Percentiles rank a stretch among this genome's conserved stretches.
Conservation (phyloP, 2,329 filamentous ascomycete species). For the Echinosphaeria canescens region DNA sequence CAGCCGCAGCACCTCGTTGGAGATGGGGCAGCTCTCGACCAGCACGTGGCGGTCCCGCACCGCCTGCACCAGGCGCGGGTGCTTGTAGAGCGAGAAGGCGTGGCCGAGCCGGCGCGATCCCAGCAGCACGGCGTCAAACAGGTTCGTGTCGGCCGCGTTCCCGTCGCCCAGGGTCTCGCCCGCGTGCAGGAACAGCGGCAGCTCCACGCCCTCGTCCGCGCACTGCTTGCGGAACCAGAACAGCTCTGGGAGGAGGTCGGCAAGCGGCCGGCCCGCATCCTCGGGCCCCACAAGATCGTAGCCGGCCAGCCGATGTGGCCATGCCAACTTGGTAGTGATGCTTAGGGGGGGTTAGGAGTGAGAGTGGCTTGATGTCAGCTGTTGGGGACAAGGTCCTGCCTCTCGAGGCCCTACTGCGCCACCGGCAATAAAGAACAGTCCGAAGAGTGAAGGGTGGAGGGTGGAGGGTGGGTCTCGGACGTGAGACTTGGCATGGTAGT, state of each 20-base stretch:
- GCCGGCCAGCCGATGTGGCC: constrained; percentile 61
- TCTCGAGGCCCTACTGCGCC: too few species aligned
- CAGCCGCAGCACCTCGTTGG: constrained; percentile 69
- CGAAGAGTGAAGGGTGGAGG: too few species aligned
- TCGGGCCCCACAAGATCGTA: constrained; percentile 87
- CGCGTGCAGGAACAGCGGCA: constrained; percentile 93
- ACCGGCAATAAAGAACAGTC: too few species aligned
- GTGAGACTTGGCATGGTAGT: too few species aligned
- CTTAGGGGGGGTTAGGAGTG: too few species aligned
- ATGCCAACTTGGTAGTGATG: constrained; percentile 59
- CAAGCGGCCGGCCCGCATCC: constrained; percentile 53
- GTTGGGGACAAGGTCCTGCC: too few species aligned
- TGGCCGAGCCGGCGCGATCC: constrained; percentile 81
- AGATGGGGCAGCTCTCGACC: constrained; percentile 78
- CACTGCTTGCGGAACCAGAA: constrained; percentile 91
- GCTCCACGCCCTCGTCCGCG: constrained; percentile 50
- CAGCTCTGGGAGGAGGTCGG: constrained; percentile 59
- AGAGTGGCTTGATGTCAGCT: too few species aligned
- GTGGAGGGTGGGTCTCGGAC: too few species aligned
- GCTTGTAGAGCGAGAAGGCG: constrained; percentile 74
- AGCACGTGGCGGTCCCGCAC: constrained; percentile 77
- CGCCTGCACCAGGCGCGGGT: constrained; percentile 73
- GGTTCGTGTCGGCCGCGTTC: constrained; percentile 52
- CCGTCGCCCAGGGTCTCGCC: constrained; percentile 68
- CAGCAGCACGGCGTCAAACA: constrained; percentile 75